Base-by-base conservation (phyloP, 2,329 filamentous ascomycete genomes). In the Talaromyces piceae region DNA sequence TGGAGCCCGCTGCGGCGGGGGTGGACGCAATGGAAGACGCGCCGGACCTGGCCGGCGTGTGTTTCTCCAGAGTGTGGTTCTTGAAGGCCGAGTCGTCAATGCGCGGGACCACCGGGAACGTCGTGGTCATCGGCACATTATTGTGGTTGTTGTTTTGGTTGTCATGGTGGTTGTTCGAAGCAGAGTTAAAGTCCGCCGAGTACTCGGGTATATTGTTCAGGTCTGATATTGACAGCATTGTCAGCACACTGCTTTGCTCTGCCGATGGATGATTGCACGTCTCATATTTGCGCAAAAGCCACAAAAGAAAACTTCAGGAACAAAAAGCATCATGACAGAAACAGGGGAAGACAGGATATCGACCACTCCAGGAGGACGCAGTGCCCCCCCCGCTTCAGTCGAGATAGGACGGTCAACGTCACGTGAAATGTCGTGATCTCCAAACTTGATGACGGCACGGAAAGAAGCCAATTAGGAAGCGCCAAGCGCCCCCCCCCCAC, bases 381-480 rank as follows among this genome's bases (percentile, higher is more conserved):
- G 9, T 39, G 5, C 5, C 6, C 9, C 22, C 39, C 20, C 39
- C 39, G 39, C 39, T 22, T 12, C 18, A 11, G 13, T 18, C 16
- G 18, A 5, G 9, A 22, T 12, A 4, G 16, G 39, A 16, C 3
- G 6, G 13, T 41, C 22, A 9, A 47, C n/a, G 54, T 68, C 65
- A 68, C 66, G 66, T 68, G 65, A 46, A 56, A 64, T 68, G 58
- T 61, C 63, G 64, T 59, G 58, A 68, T 66, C 59, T 45, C 31
- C 31, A 37, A 13, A 16, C 47, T 54, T 57, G 53, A 54, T 48
- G 45, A 9, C 31, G 45, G 63, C 58, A 58, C 65, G 60, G 18
- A 16, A 52, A 6, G 31, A 26, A 54, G 49, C 53, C 52, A 55
- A 49, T 49, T 11, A 31, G 16, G 22, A 16, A 8, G 13, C 22